Conservation (phyloP, 768 basidiomycete genomes). For the Mycena capillaripes region DNA sequence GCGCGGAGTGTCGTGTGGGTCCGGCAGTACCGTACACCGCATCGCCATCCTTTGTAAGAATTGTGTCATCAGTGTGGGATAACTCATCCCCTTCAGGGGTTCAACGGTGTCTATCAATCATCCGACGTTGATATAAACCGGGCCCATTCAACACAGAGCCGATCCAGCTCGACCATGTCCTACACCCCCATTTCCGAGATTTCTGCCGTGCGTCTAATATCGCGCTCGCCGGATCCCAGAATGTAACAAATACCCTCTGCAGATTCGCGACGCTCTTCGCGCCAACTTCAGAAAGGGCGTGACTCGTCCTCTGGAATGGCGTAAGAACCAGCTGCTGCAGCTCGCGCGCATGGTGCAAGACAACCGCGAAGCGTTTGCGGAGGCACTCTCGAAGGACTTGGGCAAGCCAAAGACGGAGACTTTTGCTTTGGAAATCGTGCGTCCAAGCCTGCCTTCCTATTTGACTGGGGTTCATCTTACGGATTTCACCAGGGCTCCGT, state of each 20-base stretch:
- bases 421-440: slow-evolving; percentile 57
- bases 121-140: too few species aligned
- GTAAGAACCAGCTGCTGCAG: slow-evolving; percentile 74
- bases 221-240: background rate
- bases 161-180: background rate
- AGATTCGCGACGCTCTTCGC: slow-evolving; percentile 54
- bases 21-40: too few species aligned
- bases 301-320: slow-evolving; percentile 67
- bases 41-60: too few species aligned
- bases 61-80: too few species aligned
- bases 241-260: background rate
- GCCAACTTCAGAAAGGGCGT: slow-evolving; percentile 65
- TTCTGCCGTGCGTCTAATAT: background rate
- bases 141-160: too few species aligned
- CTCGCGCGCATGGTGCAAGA: slow-evolving; percentile 74
- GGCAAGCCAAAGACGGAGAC: slow-evolving; percentile 61
- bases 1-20: too few species aligned
- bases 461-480: background rate
- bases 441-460: background rate
- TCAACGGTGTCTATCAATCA: too few species aligned
- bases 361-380: slow-evolving; percentile 66
- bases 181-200: slow-evolving; percentile 7
- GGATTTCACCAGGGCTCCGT: slow-evolving; percentile 38
- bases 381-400: slow-evolving; percentile 63
- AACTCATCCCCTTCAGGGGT: too few species aligned